phyloP scores from a whole-genome alignment of 2,329 filamentous ascomycete genomes.

The Aspergillus ochraceoroseus region DNA sequence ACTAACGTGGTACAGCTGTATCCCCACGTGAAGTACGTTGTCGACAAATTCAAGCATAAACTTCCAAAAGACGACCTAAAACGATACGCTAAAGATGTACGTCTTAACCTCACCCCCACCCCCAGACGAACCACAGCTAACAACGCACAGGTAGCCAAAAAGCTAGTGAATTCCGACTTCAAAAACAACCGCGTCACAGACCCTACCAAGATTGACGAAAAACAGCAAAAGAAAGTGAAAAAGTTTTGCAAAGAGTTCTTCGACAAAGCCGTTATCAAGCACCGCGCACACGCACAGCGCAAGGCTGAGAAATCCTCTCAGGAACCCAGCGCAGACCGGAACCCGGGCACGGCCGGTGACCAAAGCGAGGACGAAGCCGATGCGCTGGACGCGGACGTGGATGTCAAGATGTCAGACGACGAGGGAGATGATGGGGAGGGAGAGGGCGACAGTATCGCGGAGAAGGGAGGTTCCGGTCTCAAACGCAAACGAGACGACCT shows the following conservation, averaged over 20 bases:
- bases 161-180: constrained; percentile 85
- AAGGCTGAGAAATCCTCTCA: constrained; percentile 49
- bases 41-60: constrained; percentile 81
- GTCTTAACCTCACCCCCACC: constrained; percentile 16
- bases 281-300: constrained; percentile 61
- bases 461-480: constrained; percentile 2
- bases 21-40: constrained; percentile 76
- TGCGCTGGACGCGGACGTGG: constrained; percentile 27
- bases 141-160: constrained; percentile 63
- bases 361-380: constrained; percentile 16
- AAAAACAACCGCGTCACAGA: constrained; percentile 83
- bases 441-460: constrained; percentile 9
- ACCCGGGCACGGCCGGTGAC: constrained; percentile 25
- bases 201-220: constrained; percentile 69
- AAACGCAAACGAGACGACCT: constrained; percentile 62
- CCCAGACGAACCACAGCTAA: constrained; percentile 41
- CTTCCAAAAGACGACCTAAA: constrained; percentile 74
- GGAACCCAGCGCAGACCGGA: constrained; percentile 18
- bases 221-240: constrained; percentile 77
- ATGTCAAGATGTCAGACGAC: constrained; percentile 44
- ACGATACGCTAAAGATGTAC: constrained; percentile 59
- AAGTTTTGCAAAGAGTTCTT: constrained; percentile 79
- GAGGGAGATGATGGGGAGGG: constrained; percentile 27
- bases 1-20: constrained; percentile 56
- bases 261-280: constrained; percentile 77